A percentile compares a stretch with the other conserved stretches of the same genome.
These are phyloP conservation scores for Obelidium mucronatum DNA, from an alignment of 192 early-diverging fungal genomes.

Conservation along the genomic window DNA sequence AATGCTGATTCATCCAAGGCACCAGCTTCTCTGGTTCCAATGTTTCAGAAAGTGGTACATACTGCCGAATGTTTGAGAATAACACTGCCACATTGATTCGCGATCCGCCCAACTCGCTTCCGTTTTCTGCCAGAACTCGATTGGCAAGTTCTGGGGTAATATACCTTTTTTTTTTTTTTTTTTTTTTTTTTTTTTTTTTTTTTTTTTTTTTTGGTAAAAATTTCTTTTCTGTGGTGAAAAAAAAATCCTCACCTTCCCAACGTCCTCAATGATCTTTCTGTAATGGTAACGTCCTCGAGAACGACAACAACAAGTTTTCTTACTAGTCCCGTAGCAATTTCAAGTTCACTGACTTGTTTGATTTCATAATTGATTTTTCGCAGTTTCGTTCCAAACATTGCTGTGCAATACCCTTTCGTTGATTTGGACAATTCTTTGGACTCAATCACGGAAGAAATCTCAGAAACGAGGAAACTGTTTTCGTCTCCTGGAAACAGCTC, in stretches of 20 bases:
- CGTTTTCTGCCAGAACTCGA: slow-evolving; percentile 3
- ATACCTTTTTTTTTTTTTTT: slow-evolving; percentile 19
- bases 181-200: too few relatives aligned
- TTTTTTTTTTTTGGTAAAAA: too few relatives aligned
- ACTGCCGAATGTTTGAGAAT: slow-evolving; percentile 10
- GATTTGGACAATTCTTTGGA: neutral
- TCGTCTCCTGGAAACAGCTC: neutral
- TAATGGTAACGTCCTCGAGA: slow-evolving; percentile 13
- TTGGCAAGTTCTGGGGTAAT: slow-evolving; percentile 31
- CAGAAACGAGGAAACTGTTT: neutral
- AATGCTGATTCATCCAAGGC: slow-evolving; percentile 14
- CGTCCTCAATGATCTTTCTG: neutral
- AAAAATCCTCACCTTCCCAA: slow-evolving; percentile 16
- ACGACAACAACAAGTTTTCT: slow-evolving; percentile 9
- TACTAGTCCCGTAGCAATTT: neutral
- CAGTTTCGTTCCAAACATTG: neutral
- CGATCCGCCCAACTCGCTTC: neutral
- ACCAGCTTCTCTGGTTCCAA: neutral
- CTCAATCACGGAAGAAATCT: neutral
- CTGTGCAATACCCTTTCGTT: neutral
- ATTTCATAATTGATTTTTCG: slow-evolving; percentile 17
- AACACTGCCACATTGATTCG: slow-evolving; percentile 11
- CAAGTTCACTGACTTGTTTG: neutral
- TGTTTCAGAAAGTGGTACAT: slow-evolving; percentile 4
- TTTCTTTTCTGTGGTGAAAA: neutral